Evolutionary conservation across 2,329 filamentous ascomycete genomes (phyloP), one percentile per base, ranked within the genome.

Genomic region (Fusarium succisae): DNA sequence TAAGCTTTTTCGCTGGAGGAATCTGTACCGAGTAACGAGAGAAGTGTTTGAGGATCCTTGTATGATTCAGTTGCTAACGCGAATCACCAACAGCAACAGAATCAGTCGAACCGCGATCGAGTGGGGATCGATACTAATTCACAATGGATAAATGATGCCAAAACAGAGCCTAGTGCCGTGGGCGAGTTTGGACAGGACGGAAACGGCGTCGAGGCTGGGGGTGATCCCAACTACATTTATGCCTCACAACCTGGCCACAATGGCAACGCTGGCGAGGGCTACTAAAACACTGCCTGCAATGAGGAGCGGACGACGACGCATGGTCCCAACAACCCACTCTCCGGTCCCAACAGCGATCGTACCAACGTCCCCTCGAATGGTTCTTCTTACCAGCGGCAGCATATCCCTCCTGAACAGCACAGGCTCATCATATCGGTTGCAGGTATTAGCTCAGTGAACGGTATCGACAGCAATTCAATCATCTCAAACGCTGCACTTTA

Each of bases 181-280:
- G 78, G 75, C 79, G 87, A 86, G 28, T 83, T 81, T 54, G 85
- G 86, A 45, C 76, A 82, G 45, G 88, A 90, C 61, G 81, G 78
- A 18, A 79, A 78, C 62, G 79, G 70, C 39, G 80, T 84, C 30
- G 87, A 89, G 72, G 82, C 83, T 22, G 82, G 81, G 48, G 70
- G 78, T 44, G 82, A 84, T 30, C 74, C 82, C 17, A 83, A 82
- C 77, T 90, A 90, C 77, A 85, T 90, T 78, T 91, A 90, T 77
- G 81, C 81, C 37, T 82, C 84, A n/a, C 87, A 89, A 75, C 79
- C 84, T 41, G 87, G 86, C 35, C 90, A 91, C 74, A 91, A 91
- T 77, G 90, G 90, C 43, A 83, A 88, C n/a, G 81, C 83, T 30
- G 81, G 84, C 50, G 89, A 90, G 38, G 84, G 84, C 54, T 91